Base-by-base conservation (phyloP, 192 early-diverging fungal species). In the Backusella tarrabulga region DNA sequence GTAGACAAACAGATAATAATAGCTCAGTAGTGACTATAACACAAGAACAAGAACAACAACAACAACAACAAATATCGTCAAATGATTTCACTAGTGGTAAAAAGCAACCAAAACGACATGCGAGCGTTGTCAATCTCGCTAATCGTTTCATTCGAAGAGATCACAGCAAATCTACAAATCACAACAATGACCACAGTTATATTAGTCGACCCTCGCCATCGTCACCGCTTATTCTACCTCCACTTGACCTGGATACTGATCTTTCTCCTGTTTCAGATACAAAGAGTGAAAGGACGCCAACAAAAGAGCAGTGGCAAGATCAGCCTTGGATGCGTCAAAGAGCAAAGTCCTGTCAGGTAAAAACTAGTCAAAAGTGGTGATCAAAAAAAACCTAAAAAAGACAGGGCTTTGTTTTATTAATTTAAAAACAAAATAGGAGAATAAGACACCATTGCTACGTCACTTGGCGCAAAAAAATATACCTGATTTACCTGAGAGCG, bases 291-390 rank as follows among this genome's bases (percentile, higher is more conserved):
- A 34, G 15, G 7, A 29, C 42, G 46, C 66, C 67, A 70, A 56
- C 56, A 26, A 78, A 78, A 46, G 71, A 38, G 6, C 35, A 41
- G 23, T 70, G 41, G 69, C 76, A 77, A 60, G 75, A 76, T 34
- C 26, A 50, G 36, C 46, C 56, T 17, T 77, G 68, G 70, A 66
- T 42, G 40, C 40, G 72, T 19, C 77, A 78, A 67, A 63, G 77
- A 52, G 72, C 77, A 23, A 78, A 78, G 17, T 78, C 77, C 34
- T 73, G 71, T 52, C 77, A 72, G 35, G 68, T 71, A 70, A 74
- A 54, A 12, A 63, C 1, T 14, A 21, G 14, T 32, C 32, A 32
- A 32, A 32, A 32, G 32, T 32, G 32, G 32, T 29, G 34, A 60
- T 14, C 17, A 26, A 63, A 21, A 63, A 63, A 38, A 15, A 66